Evolutionary conservation across 306 rosid genomes (phyloP).

Genomic region (Quercus robur): DNA sequence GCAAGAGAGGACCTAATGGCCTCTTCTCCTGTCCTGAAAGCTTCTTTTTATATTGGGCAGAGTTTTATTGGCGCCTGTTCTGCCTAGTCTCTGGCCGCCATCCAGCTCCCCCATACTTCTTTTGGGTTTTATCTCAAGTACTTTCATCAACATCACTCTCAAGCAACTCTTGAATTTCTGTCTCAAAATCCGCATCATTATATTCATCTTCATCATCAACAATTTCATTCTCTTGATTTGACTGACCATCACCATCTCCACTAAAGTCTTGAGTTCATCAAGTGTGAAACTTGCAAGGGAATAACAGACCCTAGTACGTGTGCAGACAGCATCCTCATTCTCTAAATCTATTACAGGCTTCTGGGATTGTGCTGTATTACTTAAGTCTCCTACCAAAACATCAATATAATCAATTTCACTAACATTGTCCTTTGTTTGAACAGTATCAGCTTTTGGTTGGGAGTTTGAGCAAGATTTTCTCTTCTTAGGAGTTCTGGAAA

Average conservation of each 20-base stretch:
- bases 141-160: constrained; percentile 78
- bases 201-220: constrained; percentile 87
- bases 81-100: constrained; percentile 86
- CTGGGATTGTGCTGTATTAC: constrained; percentile 23
- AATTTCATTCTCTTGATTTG: constrained; percentile 57
- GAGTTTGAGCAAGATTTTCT: constrained; percentile 27
- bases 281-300: constrained; percentile 84
- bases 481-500: constrained; percentile 16
- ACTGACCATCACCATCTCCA: constrained; percentile 53
- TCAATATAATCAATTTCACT: constrained; percentile 25
- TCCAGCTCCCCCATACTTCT: constrained; percentile 55
- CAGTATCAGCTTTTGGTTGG: constrained; percentile 31
- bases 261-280: constrained; percentile 92
- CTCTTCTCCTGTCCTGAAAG: constrained; percentile 48
- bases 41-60: constrained; percentile 48
- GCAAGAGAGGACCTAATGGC: constrained; percentile 84
- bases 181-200: constrained; percentile 93
- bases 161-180: constrained; percentile 90
- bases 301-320: constrained; percentile 92
- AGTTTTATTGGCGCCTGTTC: constrained; percentile 51
- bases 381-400: constrained; percentile 32
- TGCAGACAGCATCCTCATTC: constrained; percentile 81
- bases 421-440: constrained; percentile 36
- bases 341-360: constrained; percentile 45
- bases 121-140: constrained; percentile 26